A percentile compares a stretch with the other conserved stretches of the same genome.
phyloP scores from a whole-genome alignment of 2,329 filamentous ascomycete species.

The Aspergillus fumigatiaffinis region DNA sequence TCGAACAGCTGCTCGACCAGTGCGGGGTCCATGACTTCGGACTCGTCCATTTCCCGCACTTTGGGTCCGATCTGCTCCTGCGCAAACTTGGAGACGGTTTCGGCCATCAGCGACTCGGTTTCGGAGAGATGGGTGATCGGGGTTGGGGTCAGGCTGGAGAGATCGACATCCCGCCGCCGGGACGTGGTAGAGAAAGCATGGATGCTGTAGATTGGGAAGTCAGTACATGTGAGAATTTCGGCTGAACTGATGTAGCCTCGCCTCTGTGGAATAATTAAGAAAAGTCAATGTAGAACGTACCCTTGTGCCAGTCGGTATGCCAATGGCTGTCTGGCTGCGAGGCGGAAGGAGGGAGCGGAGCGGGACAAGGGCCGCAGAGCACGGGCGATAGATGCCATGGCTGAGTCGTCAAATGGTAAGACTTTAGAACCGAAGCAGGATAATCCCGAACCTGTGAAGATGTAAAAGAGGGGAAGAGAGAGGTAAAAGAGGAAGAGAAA shows the following conservation, averaged over 20 bases:
- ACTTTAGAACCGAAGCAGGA: background rate
- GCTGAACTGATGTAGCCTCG: no score
- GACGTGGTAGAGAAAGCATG: conserved; percentile 61
- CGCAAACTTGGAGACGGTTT: conserved; percentile 87
- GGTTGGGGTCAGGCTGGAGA: conserved; percentile 77
- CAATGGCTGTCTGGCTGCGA: conserved; percentile 36
- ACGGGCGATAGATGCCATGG: conserved; percentile 49
- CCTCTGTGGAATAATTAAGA: no score
- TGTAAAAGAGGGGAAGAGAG: background rate
- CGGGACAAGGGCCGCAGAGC: conserved; percentile 44
- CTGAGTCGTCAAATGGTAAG: conserved; percentile 4
- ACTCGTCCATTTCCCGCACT: conserved; percentile 96
- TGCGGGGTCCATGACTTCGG: conserved; percentile 83
- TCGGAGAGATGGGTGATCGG: conserved; percentile 93
- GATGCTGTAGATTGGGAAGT: conserved; percentile 24
- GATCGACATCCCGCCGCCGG: conserved; percentile 55
- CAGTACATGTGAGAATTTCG: background rate
- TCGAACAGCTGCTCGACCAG: conserved; percentile 94
- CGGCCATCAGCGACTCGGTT: conserved; percentile 81
- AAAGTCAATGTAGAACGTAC: conserved; percentile 24
- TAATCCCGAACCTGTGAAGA: background rate
- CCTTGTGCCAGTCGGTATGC: conserved; percentile 38
- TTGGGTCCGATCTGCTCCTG: conserved; percentile 83
- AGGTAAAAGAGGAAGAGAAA: background rate
- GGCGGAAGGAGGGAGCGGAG: conserved; percentile 35